Evolutionary conservation across 805 yeast species (phyloP).

Genomic region (Schwanniomyces yamadae): DNA sequence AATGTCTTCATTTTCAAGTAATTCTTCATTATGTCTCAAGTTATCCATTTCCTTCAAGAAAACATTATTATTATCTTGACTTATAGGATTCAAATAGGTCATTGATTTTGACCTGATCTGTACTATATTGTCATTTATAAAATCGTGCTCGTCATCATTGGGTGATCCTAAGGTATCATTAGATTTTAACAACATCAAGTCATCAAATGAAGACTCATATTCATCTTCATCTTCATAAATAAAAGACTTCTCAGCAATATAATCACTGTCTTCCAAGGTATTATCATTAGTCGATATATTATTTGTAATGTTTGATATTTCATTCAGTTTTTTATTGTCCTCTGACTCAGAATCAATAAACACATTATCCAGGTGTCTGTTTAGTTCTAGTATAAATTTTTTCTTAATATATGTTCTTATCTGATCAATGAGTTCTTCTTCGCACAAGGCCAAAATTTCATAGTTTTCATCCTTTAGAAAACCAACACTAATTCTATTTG

Average conservation of each 20-base stretch:
- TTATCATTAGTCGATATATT: slow-evolving; percentile 15
- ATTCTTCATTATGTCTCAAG: slow-evolving; percentile 28
- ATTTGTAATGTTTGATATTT: slow-evolving; percentile 2
- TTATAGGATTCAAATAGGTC: slow-evolving; percentile 1
- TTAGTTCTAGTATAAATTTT: slow-evolving; percentile 12
- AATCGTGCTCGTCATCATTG: slow-evolving; percentile 11
- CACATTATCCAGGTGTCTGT: neutral
- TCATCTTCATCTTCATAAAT: slow-evolving; percentile 15
- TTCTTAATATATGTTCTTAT: slow-evolving; percentile 27
- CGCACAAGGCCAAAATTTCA: slow-evolving; percentile 27
- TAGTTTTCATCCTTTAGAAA: slow-evolving; percentile 33
- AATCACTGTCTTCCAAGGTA: slow-evolving; percentile 10
- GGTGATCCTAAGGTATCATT: slow-evolving; percentile 26
- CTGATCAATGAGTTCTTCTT: slow-evolving; percentile 21
- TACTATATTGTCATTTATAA: slow-evolving; percentile 1
- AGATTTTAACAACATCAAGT: slow-evolving; percentile 15
- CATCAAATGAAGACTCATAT: slow-evolving; percentile 15
- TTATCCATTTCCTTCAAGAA: slow-evolving; percentile 26
- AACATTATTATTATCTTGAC: slow-evolving; percentile 9
- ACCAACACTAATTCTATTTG: slow-evolving; percentile 15
- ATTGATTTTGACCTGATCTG: neutral
- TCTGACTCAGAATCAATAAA: neutral
- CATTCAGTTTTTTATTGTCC: too few species aligned
- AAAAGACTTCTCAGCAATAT: slow-evolving; percentile 11
- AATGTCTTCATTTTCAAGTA: slow-evolving; percentile 7